Percentiles rank a stretch among this genome's conserved stretches.
These are phyloP conservation scores for Poterioochromonas sp. DNA, from an alignment of 352 stramenopile genomes.

Conservation along the genomic window DNA sequence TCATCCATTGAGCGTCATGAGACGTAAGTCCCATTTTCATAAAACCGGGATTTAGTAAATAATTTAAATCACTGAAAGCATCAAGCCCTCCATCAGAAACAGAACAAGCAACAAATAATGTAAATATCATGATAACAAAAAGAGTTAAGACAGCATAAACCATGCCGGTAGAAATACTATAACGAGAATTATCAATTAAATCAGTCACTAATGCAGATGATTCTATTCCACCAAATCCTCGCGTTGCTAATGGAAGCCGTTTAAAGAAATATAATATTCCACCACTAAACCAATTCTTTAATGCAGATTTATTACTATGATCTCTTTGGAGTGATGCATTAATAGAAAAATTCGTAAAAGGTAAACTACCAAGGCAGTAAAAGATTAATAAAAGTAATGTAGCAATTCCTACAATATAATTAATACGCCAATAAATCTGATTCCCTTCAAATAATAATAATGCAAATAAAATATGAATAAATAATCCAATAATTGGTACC, in stretches of 20 bases:
- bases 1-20: neutral
- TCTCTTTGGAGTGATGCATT: neutral
- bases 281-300: constrained; percentile 1
- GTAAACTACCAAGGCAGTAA: neutral
- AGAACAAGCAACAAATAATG: neutral
- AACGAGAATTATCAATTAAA: neutral
- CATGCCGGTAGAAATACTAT: neutral
- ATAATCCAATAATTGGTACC: neutral
- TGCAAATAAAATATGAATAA: neutral
- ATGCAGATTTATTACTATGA: neutral
- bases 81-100: neutral
- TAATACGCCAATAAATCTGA: neutral
- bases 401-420: neutral
- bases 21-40: neutral
- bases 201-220: neutral
- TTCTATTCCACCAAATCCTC: neutral
- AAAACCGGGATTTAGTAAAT: neutral
- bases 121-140: neutral
- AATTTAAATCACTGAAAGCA: neutral
- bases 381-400: neutral
- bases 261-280: neutral
- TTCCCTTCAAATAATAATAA: neutral
- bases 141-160: neutral
- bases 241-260: neutral
- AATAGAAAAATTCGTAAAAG: neutral